A percentile compares a stretch with the other conserved stretches of the same genome.
phyloP scores from a whole-genome alignment of 2,329 filamentous ascomycete genomes.

The Monilinia laxa region DNA sequence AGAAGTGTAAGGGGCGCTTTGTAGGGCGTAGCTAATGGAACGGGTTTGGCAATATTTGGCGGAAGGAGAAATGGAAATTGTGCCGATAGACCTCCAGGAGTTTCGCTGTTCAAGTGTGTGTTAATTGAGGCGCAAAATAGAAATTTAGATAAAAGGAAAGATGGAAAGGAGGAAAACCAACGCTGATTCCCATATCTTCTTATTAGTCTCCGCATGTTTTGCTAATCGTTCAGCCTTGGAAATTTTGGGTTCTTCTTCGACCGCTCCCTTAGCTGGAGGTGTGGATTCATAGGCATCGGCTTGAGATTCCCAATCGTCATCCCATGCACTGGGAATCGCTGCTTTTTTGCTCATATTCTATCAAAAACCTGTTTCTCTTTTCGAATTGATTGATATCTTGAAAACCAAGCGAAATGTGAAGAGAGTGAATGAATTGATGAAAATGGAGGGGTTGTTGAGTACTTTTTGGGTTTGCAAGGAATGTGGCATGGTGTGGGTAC shows the following conservation, averaged over 20 bases:
- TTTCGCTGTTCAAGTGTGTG: constrained; percentile 48
- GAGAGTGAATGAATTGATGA: constrained; percentile 1
- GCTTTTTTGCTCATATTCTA: constrained; percentile 42
- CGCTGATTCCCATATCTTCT: constrained; percentile 87
- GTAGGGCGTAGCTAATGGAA: constrained; percentile 67
- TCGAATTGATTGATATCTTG: neutral
- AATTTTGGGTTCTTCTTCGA: constrained; percentile 43
- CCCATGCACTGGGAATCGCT: constrained; percentile 75
- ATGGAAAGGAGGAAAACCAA: constrained; percentile 46
- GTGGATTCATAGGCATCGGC: constrained; percentile 57
- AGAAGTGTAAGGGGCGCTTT: constrained; percentile 83
- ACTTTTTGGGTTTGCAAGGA: constrained; percentile 16
- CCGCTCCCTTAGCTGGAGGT: constrained; percentile 27
- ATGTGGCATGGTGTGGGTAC: neutral
- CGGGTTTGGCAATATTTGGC: constrained; percentile 17
- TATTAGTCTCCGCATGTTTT: constrained; percentile 79
- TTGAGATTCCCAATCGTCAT: constrained; percentile 79
- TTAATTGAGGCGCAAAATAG: neutral
- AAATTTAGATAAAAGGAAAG: neutral
- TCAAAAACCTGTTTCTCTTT: neutral
- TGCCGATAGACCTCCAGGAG: constrained; percentile 62
- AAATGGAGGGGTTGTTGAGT: constrained; percentile 6
- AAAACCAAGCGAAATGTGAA: constrained; percentile 11
- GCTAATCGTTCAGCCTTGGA: constrained; percentile 76
- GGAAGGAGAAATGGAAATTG: constrained; percentile 64